Evolutionary conservation across 2,329 filamentous ascomycete species (phyloP), one percentile per base, ranked within the genome.

Genomic region (Diplodia mutila): DNA sequence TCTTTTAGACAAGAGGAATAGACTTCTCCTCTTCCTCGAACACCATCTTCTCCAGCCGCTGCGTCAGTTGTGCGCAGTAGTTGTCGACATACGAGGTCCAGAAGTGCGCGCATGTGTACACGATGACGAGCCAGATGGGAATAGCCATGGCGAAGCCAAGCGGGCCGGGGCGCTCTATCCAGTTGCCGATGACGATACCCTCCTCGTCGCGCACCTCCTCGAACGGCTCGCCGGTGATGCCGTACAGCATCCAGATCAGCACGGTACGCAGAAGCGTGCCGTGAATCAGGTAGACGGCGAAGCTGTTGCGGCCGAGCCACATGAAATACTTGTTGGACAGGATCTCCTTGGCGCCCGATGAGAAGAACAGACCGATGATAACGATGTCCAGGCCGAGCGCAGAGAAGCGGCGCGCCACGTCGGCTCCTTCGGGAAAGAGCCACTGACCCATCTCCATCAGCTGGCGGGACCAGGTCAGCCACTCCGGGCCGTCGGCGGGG

Each of bases 281-380:
- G 72, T 86, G 85, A 11, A 82, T 79, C 14, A 86, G 80, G 71
- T 86, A 86, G 4, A 86, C 84, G 27, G 85, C 84, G 68, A 86
- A 86, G 65, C 82, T 84, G 73, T 85, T 84, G 68, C 81, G 80
- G n/a, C 85, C 85, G 3, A 86, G 77, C 83, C 83, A 86, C 68
- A 85, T 81, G 42, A 86, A 81, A 2, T 83, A 70, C 32, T 80
- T 79, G 73, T 83, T 84, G 4, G 83, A 83, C 27, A 86, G 80
- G 23, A 84, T 77, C 29, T 79, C 78, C 70, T 85, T 84, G 8
- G 84, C 76, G 5, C 77, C 73, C 0, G 83, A 83, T 1, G 83
- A 85, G 18, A 86, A 74, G 75, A 81, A 84, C 66, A 86, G 82
- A 27, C 83, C 83, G n/a, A 84, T 73, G 55, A 84, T 82, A 65